Evolutionary conservation across 768 basidiomycete genomes (phyloP), one percentile per base, ranked within the genome.

Genomic region (Leccinum incarnatum): DNA sequence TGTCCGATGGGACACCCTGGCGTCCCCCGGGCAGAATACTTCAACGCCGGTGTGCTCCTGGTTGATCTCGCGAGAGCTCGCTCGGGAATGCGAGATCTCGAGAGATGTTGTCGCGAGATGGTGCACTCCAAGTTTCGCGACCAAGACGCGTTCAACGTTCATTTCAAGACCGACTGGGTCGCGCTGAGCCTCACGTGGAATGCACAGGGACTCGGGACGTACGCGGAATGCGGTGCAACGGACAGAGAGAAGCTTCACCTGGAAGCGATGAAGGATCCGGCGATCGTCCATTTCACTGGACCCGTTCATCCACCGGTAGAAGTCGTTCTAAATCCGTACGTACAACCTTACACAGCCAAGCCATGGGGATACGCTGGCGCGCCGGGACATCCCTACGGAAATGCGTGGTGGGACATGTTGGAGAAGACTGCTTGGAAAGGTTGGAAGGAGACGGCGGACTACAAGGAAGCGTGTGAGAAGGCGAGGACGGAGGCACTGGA

Each of bases 201-300:
- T 56, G 83, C 82, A 4, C 81, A 83, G 51, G 83, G 84, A 4
- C 69, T 84, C 29, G 82, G 82, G 11, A 82, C 83, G 10, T 86
- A 84, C 60, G 80, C 79, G 5, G 65, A 67, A 15, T 64, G 62
- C 42, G 57, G 69, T 10, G 71, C 74, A 11, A 51, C 58, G 5
- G 78, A 81, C 25, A 70, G 81, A 53, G 67, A 73, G 2, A 49
- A 27, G 8, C 57, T 79, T 19, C 59, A 67, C 32, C 60, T 80
- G 37, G 62, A 63, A 7, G 71, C 70, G 30, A 76, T 80, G 76
- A 58, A 67, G 21, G 69, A 80, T 40, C 78, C 81, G 0, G 62
- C 61, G 10, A 77, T 86, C 59, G 80, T 85, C 12, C 84, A 84
- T 63, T 86, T 86, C 69, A 83, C 83, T 3, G 83, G 84, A 2